These are phyloP conservation scores for Backusella tuberculispora DNA, from an alignment of 192 early-diverging fungal species.

Conservation along the genomic window DNA sequence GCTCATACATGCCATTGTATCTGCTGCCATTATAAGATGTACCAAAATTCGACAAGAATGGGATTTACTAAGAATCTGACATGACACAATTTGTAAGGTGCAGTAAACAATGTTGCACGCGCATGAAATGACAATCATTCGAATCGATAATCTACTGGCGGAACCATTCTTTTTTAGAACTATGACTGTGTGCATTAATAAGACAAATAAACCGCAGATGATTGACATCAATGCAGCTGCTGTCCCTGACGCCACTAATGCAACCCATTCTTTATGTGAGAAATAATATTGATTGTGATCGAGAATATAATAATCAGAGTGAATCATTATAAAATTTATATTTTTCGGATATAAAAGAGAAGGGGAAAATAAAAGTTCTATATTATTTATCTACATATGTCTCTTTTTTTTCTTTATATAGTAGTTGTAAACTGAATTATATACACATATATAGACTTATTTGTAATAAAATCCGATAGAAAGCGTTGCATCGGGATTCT, in stretches of 20 bases:
- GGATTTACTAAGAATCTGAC: neutral
- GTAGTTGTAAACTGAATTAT: neutral
- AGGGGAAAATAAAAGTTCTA: neutral
- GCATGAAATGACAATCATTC: slow-evolving; percentile 21
- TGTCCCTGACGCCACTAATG: neutral
- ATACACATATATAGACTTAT: too few species aligned
- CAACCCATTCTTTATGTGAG: neutral
- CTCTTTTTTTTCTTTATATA: too few species aligned
- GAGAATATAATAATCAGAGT: neutral
- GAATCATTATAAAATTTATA: neutral
- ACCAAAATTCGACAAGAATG: neutral
- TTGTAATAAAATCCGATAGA: too few species aligned
- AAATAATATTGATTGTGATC: neutral
- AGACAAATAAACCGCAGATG: neutral
- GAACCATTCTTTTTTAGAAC: neutral
- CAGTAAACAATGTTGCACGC: slow-evolving; percentile 12
- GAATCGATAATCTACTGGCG: slow-evolving; percentile 21
- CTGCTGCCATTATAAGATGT: neutral
- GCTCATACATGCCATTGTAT: slow-evolving; percentile 21
- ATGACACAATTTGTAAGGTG: neutral
- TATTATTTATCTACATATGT: neutral
- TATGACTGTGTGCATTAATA: neutral
- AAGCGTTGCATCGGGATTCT: too few species aligned
- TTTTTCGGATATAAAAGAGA: slow-evolving; percentile 7
- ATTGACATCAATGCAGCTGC: slow-evolving; percentile 7